These are phyloP conservation scores for Tuber umbilicatum DNA, from an alignment of 495 filamentous ascomycete species.

Conservation along the genomic window DNA sequence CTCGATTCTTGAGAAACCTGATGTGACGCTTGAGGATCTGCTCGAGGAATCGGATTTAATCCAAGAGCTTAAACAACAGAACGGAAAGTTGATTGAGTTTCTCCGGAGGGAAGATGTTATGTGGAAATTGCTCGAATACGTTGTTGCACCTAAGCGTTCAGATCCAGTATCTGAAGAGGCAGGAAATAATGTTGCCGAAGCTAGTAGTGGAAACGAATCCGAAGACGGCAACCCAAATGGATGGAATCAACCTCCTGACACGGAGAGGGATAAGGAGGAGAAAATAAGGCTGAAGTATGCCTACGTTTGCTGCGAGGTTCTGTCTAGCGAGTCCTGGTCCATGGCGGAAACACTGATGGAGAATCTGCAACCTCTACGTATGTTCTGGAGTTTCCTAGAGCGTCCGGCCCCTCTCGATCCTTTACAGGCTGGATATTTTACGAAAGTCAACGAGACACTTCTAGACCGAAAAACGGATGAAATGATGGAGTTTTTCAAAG, in stretches of 20 bases:
- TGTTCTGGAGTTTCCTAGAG: conserved; percentile 88
- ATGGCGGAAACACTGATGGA: conserved; percentile 89
- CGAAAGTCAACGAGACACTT: conserved; percentile 93
- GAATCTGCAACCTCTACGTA: conserved; percentile 63
- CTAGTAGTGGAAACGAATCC: conserved; percentile 49
- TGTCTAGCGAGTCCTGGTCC: conserved; percentile 94
- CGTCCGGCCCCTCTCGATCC: conserved; percentile 74
- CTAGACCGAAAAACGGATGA: conserved; percentile 97
- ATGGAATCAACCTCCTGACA: conserved; percentile 48
- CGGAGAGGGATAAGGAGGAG: conserved; percentile 67
- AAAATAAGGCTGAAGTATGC: conserved; percentile 86
- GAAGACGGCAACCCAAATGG: conserved; percentile 54
- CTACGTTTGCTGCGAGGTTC: conserved; percentile 82
- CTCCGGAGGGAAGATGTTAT: conserved; percentile 81
- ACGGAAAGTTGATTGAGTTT: conserved; percentile 95
- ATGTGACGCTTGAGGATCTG: conserved; percentile 90
- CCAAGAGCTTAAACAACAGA: conserved; percentile 96
- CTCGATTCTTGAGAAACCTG: conserved; percentile 87
- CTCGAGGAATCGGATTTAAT: conserved; percentile 93
- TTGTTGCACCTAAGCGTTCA: conserved; percentile 61
- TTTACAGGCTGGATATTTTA: conserved; percentile 93
- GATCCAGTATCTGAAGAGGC: conserved; percentile 46
- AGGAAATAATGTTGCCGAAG: conserved; percentile 27
- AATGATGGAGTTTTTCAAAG: conserved; percentile 83
- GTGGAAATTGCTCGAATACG: conserved; percentile 81